Evolutionary conservation across 1,284 basidiomycete species (phyloP).

Genomic region (Ceratobasidium sp.): DNA sequence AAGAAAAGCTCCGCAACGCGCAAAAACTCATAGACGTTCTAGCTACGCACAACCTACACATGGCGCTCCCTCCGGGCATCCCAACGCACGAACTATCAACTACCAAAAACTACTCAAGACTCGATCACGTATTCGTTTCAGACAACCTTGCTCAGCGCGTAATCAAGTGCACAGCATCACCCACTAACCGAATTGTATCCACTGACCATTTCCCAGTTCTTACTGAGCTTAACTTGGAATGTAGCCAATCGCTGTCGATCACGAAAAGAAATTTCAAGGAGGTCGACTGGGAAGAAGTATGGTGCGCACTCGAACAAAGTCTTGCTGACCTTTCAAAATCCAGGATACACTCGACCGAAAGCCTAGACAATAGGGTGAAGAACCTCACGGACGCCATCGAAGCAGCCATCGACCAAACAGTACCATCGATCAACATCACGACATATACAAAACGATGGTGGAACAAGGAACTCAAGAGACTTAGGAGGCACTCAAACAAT

Average conservation of each 20-base stretch:
- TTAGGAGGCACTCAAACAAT: constrained; percentile 4
- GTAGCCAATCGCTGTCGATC: background rate
- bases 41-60: background rate
- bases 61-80: background rate
- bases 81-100: background rate
- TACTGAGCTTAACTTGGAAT: background rate
- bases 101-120: background rate
- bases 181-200: background rate
- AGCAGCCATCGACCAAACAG: background rate
- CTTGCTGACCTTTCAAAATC: background rate
- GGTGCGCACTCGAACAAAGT: constrained; percentile 24
- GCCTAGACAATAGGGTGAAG: constrained; percentile 8
- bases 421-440: background rate
- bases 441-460: constrained; percentile 34
- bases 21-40: background rate
- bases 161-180: background rate
- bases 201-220: background rate
- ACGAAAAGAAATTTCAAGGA: background rate
- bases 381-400: constrained; percentile 1
- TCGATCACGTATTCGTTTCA: background rate
- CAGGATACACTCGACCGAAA: too few species aligned
- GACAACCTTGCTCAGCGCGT: background rate
- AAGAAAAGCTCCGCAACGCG: background rate
- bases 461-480: constrained; percentile 12
- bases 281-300: constrained; percentile 40